Base-by-base conservation (phyloP, 75 land plant genomes). In the Selaginella moellendorffii region DNA sequence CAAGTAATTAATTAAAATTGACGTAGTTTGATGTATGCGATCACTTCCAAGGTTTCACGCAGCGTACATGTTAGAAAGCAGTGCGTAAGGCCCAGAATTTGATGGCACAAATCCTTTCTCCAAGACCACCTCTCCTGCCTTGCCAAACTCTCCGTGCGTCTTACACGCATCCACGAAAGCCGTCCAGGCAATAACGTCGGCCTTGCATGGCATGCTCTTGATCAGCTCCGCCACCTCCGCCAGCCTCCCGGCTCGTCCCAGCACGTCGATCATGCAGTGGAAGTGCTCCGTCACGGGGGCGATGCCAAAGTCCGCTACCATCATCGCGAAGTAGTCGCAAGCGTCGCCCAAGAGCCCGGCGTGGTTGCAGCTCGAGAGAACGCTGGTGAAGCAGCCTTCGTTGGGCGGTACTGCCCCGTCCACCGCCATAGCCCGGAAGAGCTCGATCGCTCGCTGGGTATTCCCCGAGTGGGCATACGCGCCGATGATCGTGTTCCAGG, bases 311-410 rank as follows among this genome's bases (percentile, higher is more conserved):
- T 2, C 42, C 26, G 20, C 27, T 0, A 29, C 2, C 80, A 78
- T 78, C 1, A 73, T 66, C 1, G 36, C 10, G 29, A 73, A 73
- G 8, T 66, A 17, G 53, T 52, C 21, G 0, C 36, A 22, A 0
- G 67, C 80, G 12, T 46, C 59, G 12, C 67, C 72, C 18, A 67
- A 42, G 24, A 63, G 30, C 9, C 80, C 80, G 23, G 69, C 59
- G 54, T 78, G 80, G 67, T 73, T 56, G 30, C 76, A 78, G 1
- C 73, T 73, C 26, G 76, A 64, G n/a, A 78, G 29, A 42, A 78
- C 62, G 0, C 80, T 46, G 10, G 51, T 10, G 14, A 46, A 46
- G 18, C 10, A 46, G 14, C 51, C 51, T 46, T 18, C 18, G 51
- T 46, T 10, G 14, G 18, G 10, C 51, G 18, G 51, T 18, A 46